Evolutionary conservation across 2,329 filamentous ascomycete genomes (phyloP), one percentile per base, ranked within the genome.

Genomic region (Colletotrichum eremochloae): DNA sequence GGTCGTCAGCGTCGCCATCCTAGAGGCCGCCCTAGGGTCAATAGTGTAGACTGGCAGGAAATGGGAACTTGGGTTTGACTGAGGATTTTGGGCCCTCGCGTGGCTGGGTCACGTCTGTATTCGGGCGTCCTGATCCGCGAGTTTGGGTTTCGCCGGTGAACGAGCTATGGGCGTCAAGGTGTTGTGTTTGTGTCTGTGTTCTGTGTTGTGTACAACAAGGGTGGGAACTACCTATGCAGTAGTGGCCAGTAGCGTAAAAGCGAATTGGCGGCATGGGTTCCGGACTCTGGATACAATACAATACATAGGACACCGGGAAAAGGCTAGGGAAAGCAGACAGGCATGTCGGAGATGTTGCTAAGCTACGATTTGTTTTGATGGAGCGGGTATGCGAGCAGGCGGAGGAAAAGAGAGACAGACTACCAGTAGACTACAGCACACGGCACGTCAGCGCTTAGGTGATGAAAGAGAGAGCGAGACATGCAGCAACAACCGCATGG

Each of bases 201-300:
- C 2, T 11, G 44, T n/a, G 8, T 69, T 61, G 44, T 42, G 46
- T 36, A 65, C 63, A 62, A 62, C 8, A 24, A 36, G 55, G 24
- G 63, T 56, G 62, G 63, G 56, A 46, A 29, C 55, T 69, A 46
- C 20, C 55, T 69, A 60, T 72, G 66, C 66, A 69, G 38, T 50
- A 33, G 31, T 42, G n/a, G n/a, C n/a, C n/a, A n/a, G 53, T 48
- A 64, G 44, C 7, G 18, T 56, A 60, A 38, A 44, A n/a, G 53
- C 69, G 31, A 55, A 6, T 20, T 42, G 56, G 31, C 66, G 53
- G 50, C 53, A 20, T 46, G 58, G 46, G 20, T 15, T 31, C 38
- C 24, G 53, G 20, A n/a, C n/a, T 50, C 20, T 57, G 64, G 31
- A 18, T 52, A 55, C 63, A 63, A 48, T 65, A 46, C 56, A 15